Evolutionary conservation across 768 basidiomycete species (phyloP).

Genomic region (Lentinula boryana): DNA sequence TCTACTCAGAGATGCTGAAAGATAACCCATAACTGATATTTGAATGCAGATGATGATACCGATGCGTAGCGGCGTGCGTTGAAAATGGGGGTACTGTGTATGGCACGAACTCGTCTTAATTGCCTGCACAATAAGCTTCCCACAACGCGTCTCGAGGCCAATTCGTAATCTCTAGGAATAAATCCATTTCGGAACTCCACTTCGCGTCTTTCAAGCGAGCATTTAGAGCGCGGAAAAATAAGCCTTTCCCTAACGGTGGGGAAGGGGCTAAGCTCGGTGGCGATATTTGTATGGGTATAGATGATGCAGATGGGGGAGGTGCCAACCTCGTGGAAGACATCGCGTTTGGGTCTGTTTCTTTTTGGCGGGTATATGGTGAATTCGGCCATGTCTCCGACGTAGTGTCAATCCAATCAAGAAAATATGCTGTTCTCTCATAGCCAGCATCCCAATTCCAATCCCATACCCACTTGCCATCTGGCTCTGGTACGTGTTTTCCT

Average conservation of each 20-base stretch:
- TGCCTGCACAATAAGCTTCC: not conserved
- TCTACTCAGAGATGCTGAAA: no score
- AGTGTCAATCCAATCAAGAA: constrained; percentile 56
- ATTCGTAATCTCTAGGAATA: not conserved
- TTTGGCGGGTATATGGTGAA: not conserved
- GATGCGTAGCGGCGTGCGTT: no score
- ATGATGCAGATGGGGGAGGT: not conserved
- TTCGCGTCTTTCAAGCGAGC: not conserved
- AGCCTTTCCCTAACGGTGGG: not conserved
- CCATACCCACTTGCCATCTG: constrained; percentile 13
- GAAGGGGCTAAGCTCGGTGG: not conserved
- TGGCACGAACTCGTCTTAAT: no score
- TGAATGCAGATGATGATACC: no score
- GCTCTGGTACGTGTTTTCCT: constrained; percentile 1
- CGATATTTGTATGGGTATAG: not conserved
- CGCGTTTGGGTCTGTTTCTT: not conserved
- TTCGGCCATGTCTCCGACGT: not conserved
- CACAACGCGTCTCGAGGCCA: constrained; percentile 1
- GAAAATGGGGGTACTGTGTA: no score
- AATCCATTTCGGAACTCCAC: not conserved
- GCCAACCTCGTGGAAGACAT: not conserved
- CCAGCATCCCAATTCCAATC: constrained; percentile 64
- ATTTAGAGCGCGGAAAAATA: not conserved
- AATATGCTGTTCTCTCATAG: constrained; percentile 69
- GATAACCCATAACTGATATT: no score